Evolutionary conservation across 106 monocot genomes (phyloP), one percentile per base, ranked within the genome.

Genomic region (Platanthera zijinensis): DNA sequence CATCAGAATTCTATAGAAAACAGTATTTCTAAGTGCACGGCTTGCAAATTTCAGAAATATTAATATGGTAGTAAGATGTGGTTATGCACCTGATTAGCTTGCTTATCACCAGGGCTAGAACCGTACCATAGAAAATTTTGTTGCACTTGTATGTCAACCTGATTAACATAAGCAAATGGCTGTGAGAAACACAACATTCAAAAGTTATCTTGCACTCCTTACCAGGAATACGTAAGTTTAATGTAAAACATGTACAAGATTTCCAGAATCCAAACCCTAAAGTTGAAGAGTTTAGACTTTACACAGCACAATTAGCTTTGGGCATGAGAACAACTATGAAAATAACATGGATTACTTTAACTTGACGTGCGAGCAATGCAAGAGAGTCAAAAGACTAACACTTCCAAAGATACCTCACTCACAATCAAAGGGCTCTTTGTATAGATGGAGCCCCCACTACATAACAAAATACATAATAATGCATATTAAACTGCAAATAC

Each of bases 61-160:
- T 30, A 39, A n/a, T 67, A 45, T 67, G 30, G 12, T 11, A 67
- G 12, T 39, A 67, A 67, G 3, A 21, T 13, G 18, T 28, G 7
- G 39, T 12, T 53, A 19, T 6, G 72, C 81, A 92, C 92, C 62
- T 92, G 92, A 64, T 83, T 59, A 82, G 87, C 84, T 63, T 18
- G 9, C 48, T 50, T 54, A 80, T 92, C 92, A 15, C 92, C 92
- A 5, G 30, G 32, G 52, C 85, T 92, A 50, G 89, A 85, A 28
- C 76, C 83, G 82, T 92, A 92, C 92, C 89, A 92, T 9, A 92
- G 83, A 85, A 79, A 92, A 69, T 39, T 87, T 84, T 92, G 92
- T 52, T 87, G 87, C 62, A 89, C 48, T 5, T 87, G 81, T 62
- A 92, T 61, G 70, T 89, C 87, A 46, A 89, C 87, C 92, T 92